Percentiles rank a stretch among this genome's conserved stretches.
phyloP scores from a whole-genome alignment of 768 basidiomycete species.

The Lactifluus subvellereus region DNA sequence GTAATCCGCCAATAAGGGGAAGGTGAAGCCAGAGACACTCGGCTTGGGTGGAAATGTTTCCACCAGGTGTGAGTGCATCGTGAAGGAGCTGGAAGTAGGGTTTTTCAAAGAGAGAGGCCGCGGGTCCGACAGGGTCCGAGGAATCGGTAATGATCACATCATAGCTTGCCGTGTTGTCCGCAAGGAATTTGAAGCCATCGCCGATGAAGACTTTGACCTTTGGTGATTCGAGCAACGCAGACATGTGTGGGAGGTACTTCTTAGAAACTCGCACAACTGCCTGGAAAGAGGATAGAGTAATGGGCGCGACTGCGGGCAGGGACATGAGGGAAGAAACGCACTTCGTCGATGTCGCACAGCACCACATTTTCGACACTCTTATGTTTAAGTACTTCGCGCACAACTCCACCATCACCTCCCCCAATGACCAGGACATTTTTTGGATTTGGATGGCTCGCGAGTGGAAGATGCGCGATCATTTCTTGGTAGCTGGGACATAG shows the following conservation, averaged over 20 bases:
- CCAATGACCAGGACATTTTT: slow-evolving; percentile 96
- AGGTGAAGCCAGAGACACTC: slow-evolving; percentile 96
- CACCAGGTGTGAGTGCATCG: slow-evolving; percentile 83
- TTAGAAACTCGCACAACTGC: slow-evolving; percentile 95
- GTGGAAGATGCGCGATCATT: slow-evolving; percentile 98
- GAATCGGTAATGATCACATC: slow-evolving; percentile 99
- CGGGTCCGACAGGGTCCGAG: slow-evolving; percentile 95
- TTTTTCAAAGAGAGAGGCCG: slow-evolving; percentile 89
- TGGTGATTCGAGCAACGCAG: slow-evolving; percentile 67
- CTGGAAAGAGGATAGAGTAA: slow-evolving; percentile 33
- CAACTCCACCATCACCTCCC: slow-evolving; percentile 97
- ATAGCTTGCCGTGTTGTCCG: slow-evolving; percentile 79
- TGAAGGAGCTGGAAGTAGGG: slow-evolving; percentile 95
- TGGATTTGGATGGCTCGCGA: slow-evolving; percentile 93
- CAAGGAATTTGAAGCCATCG: slow-evolving; percentile 96
- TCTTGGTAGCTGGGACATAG: slow-evolving; percentile 78
- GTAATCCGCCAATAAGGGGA: slow-evolving; percentile 72
- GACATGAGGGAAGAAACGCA: slow-evolving; percentile 27
- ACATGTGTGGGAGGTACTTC: slow-evolving; percentile 91
- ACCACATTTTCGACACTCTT: slow-evolving; percentile 85
- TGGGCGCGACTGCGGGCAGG: not conserved
- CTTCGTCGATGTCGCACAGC: slow-evolving; percentile 97
- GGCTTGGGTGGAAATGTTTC: slow-evolving; percentile 91
- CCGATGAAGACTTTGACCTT: slow-evolving; percentile 84
- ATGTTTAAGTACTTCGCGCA: slow-evolving; percentile 96